These are phyloP conservation scores for Exserohilum rostratum DNA, from an alignment of 2,329 filamentous ascomycete genomes.

Conservation along the genomic window DNA sequence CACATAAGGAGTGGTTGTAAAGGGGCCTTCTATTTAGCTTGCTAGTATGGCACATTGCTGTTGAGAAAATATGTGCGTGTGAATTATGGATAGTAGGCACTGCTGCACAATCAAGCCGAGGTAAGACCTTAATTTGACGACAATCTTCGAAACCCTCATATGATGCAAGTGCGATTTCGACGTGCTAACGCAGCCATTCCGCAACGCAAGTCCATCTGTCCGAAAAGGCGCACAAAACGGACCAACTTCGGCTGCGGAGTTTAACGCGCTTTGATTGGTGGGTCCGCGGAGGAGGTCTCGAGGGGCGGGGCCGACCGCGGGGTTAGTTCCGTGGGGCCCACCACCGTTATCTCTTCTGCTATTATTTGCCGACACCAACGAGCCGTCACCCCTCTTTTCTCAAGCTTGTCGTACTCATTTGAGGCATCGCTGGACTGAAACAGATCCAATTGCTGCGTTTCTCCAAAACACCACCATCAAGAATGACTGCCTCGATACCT, in stretches of 20 bases:
- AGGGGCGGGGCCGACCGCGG: constrained; percentile 10
- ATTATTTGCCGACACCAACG: background rate
- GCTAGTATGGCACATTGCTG: too few relatives aligned
- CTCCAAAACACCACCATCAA: background rate
- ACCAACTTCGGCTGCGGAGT: constrained; percentile 4
- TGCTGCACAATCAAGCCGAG: too few relatives aligned
- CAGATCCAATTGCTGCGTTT: background rate
- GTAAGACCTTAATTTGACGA: too few relatives aligned
- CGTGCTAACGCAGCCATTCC: too few relatives aligned
- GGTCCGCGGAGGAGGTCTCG: constrained; percentile 1
- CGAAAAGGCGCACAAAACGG: background rate
- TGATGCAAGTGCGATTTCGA: too few relatives aligned
- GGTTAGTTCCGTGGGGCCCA: constrained; percentile 1
- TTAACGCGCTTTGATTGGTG: constrained; percentile 15
- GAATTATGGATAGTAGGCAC: too few relatives aligned
- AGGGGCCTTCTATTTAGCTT: too few relatives aligned
- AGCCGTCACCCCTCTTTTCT: background rate
- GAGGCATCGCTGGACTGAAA: too few relatives aligned
- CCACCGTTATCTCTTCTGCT: background rate
- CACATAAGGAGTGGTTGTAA: too few relatives aligned
- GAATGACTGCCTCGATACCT: constrained; percentile 28
- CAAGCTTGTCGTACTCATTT: background rate
- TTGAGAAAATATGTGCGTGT: too few relatives aligned
- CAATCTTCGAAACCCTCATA: too few relatives aligned
- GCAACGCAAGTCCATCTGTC: background rate